Percentiles rank a stretch among this genome's conserved stretches.
Conservation (phyloP, 345 rosid genomes). For the Anacardium occidentale region DNA sequence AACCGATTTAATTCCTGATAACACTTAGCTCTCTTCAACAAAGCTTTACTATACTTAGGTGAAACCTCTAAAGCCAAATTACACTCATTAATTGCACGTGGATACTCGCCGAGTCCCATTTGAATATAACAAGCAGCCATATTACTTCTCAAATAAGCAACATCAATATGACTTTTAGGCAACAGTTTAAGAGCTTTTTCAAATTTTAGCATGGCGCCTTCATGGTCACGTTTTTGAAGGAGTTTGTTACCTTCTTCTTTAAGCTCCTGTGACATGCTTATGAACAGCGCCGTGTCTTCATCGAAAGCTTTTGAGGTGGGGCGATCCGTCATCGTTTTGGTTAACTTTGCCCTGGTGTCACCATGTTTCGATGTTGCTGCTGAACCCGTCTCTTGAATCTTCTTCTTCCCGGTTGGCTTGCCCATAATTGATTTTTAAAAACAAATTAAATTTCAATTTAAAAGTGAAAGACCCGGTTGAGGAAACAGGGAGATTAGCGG, state of each 20-base stretch:
- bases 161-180: conserved; percentile 75
- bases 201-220: conserved; percentile 91
- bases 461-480: conserved; percentile 1
- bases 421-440: conserved; percentile 49
- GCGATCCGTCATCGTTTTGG: conserved; percentile 44
- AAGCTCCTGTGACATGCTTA: conserved; percentile 83
- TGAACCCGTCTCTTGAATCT: conserved; percentile 35
- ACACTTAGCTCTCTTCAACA: conserved; percentile 79
- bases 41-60: conserved; percentile 84
- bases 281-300: conserved; percentile 90
- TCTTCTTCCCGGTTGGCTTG: conserved; percentile 93
- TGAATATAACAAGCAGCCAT: conserved; percentile 98
- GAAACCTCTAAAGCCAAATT: conserved; percentile 85
- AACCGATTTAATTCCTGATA: conserved; percentile 80
- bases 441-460: not conserved
- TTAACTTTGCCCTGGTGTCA: conserved; percentile 35
- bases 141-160: conserved; percentile 70
- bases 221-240: conserved; percentile 80
- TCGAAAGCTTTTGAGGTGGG: conserved; percentile 65
- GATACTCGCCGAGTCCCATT: conserved; percentile 94
- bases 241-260: conserved; percentile 96
- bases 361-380: conserved; percentile 32
- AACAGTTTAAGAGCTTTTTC: conserved; percentile 92
- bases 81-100: conserved; percentile 85
- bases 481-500: not conserved